Base-by-base conservation (phyloP, 2,329 filamentous ascomycete species). In the Setomelanomma holmii region DNA sequence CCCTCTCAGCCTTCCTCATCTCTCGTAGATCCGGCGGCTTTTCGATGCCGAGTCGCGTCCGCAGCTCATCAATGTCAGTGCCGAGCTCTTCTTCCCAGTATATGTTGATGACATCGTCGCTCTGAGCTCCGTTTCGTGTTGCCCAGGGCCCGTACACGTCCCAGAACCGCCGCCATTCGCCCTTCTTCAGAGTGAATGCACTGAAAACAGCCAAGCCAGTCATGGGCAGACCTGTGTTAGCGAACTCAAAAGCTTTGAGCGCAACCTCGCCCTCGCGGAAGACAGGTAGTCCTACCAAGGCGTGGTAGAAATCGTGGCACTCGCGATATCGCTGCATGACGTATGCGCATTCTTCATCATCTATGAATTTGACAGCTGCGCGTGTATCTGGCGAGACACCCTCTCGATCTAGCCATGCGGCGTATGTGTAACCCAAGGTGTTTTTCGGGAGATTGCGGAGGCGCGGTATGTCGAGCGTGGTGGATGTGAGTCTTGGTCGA, bases 251-350 rank as follows among this genome's bases (percentile, higher is more conserved):
- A 0, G 93, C 92, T 78, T 99, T 99, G 63, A 99, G 83, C n/a
- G 93, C 95, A 11, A 99, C 84, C 80, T 99, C 95, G 21, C 95
- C 95, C 79, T 99, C 95, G n/a, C 92, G 84, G 58, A 96, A 89
- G 36, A 96, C 86, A 0, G 95, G 95, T 41, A 99, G 78, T 0
- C 93, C 93, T 0, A 93, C 96, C 45, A 99, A 81, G 0, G 95
- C 93, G 75, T 99, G 95, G 78, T 96, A 97, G 76, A 99, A 97
- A 74, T 99, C 95, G 75, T 99, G 95, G 62, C 90, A 96, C 77
- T 99, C 95, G 56, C 95, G 87, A 76, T 99, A 99, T 47, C 95
- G 86, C 80, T 98, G 95, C 90, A 99, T 96, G 16, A 98, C 95
- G 78, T 98, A 99, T 30, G 95, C 95, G 73, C 93, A 96, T 77